Evolutionary conservation across 1,139 yeast species (phyloP).

Genomic region (Hansenula lynferdii): DNA sequence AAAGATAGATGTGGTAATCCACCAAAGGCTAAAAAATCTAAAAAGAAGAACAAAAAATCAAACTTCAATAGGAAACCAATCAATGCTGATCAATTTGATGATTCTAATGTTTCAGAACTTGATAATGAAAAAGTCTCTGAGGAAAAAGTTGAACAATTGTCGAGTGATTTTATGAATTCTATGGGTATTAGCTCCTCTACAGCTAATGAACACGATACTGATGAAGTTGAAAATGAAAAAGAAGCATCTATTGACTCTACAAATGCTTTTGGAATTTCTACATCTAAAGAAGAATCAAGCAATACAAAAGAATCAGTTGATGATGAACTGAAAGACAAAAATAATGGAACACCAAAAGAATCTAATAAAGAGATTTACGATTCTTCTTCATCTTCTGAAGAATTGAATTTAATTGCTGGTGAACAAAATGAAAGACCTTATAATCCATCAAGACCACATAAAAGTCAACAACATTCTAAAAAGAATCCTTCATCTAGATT

Average conservation of each 20-base stretch:
- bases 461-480: not conserved
- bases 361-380: not conserved
- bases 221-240: too few relatives aligned
- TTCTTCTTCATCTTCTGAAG: not conserved
- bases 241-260: not conserved
- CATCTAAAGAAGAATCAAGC: conserved; percentile 1
- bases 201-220: conserved; percentile 1
- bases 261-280: conserved; percentile 17
- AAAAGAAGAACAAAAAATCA: conserved; percentile 19
- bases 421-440: not conserved
- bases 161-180: not conserved
- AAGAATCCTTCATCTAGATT: conserved; percentile 11
- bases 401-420: not conserved
- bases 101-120: too few relatives aligned
- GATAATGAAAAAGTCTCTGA: not conserved
- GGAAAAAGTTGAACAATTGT: not conserved
- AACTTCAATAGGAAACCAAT: conserved; percentile 6
- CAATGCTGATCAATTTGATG: not conserved
- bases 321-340: not conserved
- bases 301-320: not conserved
- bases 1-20: conserved; percentile 83
- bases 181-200: not conserved
- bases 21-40: conserved; percentile 38
- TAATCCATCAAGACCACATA: conserved; percentile 1
- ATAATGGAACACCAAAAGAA: not conserved